phyloP scores from a whole-genome alignment of 2,329 filamentous ascomycete genomes.

The Colletotrichum lindemuthianum region DNA sequence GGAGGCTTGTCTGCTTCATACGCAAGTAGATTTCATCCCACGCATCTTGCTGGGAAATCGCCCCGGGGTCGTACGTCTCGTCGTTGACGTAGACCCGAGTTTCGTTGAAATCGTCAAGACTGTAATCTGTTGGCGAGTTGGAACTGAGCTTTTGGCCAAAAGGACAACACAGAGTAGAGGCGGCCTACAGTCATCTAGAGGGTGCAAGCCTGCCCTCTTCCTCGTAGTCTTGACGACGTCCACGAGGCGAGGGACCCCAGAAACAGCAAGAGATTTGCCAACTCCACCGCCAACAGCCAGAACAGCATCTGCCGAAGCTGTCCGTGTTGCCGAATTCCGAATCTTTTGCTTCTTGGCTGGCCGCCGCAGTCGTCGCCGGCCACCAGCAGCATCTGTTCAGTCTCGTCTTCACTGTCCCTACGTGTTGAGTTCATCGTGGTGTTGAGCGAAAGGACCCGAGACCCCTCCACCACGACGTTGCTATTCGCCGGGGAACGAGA shows the following conservation, averaged over 20 bases:
- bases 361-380: background rate
- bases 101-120: conserved; percentile 1
- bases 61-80: conserved; percentile 4
- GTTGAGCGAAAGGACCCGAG: background rate
- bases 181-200: conserved; percentile 1
- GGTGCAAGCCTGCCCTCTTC: background rate
- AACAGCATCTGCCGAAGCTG: background rate
- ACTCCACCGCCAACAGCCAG: conserved; percentile 1
- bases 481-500: background rate
- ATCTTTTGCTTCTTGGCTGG: background rate
- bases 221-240: background rate
- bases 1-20: background rate
- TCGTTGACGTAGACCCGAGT: conserved; percentile 6
- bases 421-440: background rate
- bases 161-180: background rate
- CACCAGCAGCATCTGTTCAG: conserved; percentile 7
- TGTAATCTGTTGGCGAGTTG: background rate
- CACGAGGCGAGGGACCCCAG: background rate
- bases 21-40: conserved; percentile 1
- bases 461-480: background rate
- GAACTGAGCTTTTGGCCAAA: background rate
- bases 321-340: conserved; percentile 1
- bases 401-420: conserved; percentile 8
- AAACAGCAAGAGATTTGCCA: conserved; percentile 1
- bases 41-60: conserved; percentile 1